These are phyloP conservation scores for Aspergillus sp. DNA, from an alignment of 2,329 filamentous ascomycete genomes.

Conservation along the genomic window DNA sequence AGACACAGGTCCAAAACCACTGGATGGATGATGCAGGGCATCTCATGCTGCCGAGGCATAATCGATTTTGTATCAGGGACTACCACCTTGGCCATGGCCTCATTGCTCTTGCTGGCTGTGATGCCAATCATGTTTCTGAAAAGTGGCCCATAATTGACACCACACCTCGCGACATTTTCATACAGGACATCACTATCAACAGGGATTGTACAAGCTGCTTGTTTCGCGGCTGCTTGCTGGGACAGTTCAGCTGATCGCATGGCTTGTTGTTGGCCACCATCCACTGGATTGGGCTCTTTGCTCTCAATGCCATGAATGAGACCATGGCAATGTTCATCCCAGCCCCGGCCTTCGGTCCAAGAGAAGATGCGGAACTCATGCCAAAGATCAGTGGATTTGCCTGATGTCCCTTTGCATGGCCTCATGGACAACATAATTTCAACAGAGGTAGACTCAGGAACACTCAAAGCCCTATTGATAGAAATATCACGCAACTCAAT, in stretches of 20 bases:
- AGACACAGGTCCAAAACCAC: slow-evolving; percentile 37
- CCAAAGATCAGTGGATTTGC: slow-evolving; percentile 20
- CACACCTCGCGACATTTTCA: slow-evolving; percentile 37
- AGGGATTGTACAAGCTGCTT: background rate
- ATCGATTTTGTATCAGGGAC: slow-evolving; percentile 31
- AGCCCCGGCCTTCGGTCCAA: slow-evolving; percentile 18
- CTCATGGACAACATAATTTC: slow-evolving; percentile 46
- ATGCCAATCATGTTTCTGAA: slow-evolving; percentile 41
- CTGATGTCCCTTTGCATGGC: slow-evolving; percentile 26
- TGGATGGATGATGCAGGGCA: slow-evolving; percentile 39
- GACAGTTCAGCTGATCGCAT: background rate
- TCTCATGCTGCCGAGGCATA: slow-evolving; percentile 43
- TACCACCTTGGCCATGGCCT: background rate
- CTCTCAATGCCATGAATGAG: slow-evolving; percentile 2
- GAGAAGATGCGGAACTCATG: slow-evolving; percentile 22
- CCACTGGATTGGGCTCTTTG: slow-evolving; percentile 1
- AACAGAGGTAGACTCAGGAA: slow-evolving; percentile 41
- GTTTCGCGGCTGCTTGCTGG: background rate
- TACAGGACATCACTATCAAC: slow-evolving; percentile 31
- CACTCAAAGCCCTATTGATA: slow-evolving; percentile 41
- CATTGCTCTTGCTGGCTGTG: background rate
- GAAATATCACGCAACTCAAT: slow-evolving; percentile 44
- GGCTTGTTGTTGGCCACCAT: background rate
- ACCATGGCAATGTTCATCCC: slow-evolving; percentile 22
- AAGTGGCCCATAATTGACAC: slow-evolving; percentile 44